Percentiles rank a stretch among this genome's conserved stretches.
phyloP scores from a whole-genome alignment of 768 basidiomycete species.

The Mycena rebaudengoi region DNA sequence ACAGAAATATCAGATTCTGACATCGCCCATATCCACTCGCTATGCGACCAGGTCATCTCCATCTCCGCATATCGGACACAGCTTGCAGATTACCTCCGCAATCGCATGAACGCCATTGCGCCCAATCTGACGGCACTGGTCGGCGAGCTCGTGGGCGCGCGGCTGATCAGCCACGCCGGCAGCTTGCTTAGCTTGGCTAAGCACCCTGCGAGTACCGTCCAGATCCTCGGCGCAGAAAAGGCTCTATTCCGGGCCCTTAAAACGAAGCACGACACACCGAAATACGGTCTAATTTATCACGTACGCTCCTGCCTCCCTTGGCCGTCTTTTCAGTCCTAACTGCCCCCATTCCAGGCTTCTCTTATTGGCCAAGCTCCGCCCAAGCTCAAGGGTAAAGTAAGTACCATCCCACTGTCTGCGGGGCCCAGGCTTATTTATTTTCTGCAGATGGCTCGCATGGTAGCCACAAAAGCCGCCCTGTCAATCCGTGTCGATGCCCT shows the following conservation, averaged over 20 bases:
- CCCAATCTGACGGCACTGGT: conserved; percentile 94
- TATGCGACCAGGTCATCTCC: conserved; percentile 98
- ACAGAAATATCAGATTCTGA: conserved; percentile 98
- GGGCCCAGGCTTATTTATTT: conserved; percentile 4
- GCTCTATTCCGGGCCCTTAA: conserved; percentile 97
- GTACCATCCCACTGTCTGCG: conserved; percentile 13
- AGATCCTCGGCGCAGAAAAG: conserved; percentile 98
- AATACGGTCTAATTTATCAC: conserved; percentile 99
- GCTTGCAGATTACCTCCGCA: conserved; percentile 94
- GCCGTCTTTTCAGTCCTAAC: conserved; percentile 6
- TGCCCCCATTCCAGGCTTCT: conserved; percentile 68
- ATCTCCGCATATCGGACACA: conserved; percentile 95
- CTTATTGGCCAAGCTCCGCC: conserved; percentile 97
- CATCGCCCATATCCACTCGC: conserved; percentile 94
- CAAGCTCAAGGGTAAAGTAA: conserved; percentile 95
- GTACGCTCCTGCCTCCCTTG: conserved; percentile 52
- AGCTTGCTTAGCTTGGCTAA: conserved; percentile 95
- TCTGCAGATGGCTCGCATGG: conserved; percentile 96
- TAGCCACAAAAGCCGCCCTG: conserved; percentile 96
- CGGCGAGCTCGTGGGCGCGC: conserved; percentile 92
- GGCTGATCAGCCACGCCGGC: conserved; percentile 95
- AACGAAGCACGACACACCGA: conserved; percentile 99
- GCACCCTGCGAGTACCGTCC: conserved; percentile 97
- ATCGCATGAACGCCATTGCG: conserved; percentile 98
- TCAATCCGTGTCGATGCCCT: conserved; percentile 98